Percentiles rank a stretch among this genome's conserved stretches.
phyloP scores from a whole-genome alignment of 2,329 filamentous ascomycete species.

The Monosporascus sp. region DNA sequence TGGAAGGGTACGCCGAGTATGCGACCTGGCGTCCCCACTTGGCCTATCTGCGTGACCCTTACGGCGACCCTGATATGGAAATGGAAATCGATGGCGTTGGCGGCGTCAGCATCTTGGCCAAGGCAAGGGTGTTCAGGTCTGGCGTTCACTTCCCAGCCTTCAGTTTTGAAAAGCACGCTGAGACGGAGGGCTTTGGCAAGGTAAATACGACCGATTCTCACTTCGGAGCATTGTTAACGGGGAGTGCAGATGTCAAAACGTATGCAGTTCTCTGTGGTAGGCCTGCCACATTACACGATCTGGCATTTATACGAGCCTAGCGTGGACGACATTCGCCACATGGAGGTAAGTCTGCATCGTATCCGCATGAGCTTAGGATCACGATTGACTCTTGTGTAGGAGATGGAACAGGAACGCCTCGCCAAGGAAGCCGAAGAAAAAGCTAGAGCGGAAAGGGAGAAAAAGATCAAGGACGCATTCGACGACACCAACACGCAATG shows the following conservation, averaged over 20 bases:
- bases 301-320: conserved; percentile 99
- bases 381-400: conserved; percentile 39
- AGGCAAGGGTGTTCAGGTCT: conserved; percentile 88
- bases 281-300: conserved; percentile 94
- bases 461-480: conserved; percentile 78
- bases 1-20: conserved; percentile 98
- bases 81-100: conserved; percentile 99
- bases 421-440: conserved; percentile 75
- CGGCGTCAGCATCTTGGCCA: conserved; percentile 94
- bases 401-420: conserved; percentile 87
- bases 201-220: conserved; percentile 40
- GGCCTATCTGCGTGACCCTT: conserved; percentile 92
- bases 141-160: conserved; percentile 98
- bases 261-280: conserved; percentile 93
- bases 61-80: conserved; percentile 97
- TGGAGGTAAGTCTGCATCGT: conserved; percentile 59
- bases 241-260: conserved; percentile 79
- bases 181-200: conserved; percentile 98
- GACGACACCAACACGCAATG: conserved; percentile 72
- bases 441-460: conserved; percentile 63
- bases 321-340: conserved; percentile 92
- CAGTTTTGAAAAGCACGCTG: conserved; percentile 96
- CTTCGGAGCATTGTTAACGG: conserved; percentile 8
- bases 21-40: conserved; percentile 97
- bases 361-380: background rate